Base-by-base conservation (phyloP, 148 eudicot genomes). In the Linanthus parryae region DNA sequence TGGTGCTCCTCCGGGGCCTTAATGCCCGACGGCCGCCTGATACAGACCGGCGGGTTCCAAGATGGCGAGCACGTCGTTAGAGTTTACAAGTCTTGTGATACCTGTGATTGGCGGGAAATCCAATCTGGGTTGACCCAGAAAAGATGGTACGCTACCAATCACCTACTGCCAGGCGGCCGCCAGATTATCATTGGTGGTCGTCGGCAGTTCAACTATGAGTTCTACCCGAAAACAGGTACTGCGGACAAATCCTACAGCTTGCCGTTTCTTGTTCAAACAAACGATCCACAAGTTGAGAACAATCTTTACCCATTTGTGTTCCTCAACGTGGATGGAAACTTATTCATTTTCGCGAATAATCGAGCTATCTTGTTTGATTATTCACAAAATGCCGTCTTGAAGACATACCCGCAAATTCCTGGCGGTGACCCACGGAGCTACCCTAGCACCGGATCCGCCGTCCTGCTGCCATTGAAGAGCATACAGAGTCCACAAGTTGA, bases 1-100 rank as follows among this genome's bases (percentile, higher is more conserved):
- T 90, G 91, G 88, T 89, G 97, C 67, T 89, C 97, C 21, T 89
- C 95, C 0, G 95, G 95, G 7, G 42, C 95, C 12, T 83, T 67
- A 36, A 33, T 59, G 39, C 57, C 78, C 8, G 75, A 85, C 40
- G 97, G 97, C 23, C 45, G 66, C 2, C 38, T 90, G 23, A 38
- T 73, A 21, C 95, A 90, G 21, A 80, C 92, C 7, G 97, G 97
- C 5, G 97, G 95, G 0, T 85, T 23, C 49, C 65, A 58, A n/a
- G 77, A 83, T 16, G 97, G 97, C 7, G 83, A 90, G 0, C 72
- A 46, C 0, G 80, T 54, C 0, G 76, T 83, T 29, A 44, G 95
- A 14, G 34, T 65, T n/a, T 82, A 64, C 44, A 12, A 17, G 21
- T 78, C 97, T 2, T 67, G 74, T 27, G 11, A 2, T 1, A 39